These are phyloP conservation scores for Vigna hirtella DNA, from an alignment of 306 rosid genomes.

Conservation along the genomic window DNA sequence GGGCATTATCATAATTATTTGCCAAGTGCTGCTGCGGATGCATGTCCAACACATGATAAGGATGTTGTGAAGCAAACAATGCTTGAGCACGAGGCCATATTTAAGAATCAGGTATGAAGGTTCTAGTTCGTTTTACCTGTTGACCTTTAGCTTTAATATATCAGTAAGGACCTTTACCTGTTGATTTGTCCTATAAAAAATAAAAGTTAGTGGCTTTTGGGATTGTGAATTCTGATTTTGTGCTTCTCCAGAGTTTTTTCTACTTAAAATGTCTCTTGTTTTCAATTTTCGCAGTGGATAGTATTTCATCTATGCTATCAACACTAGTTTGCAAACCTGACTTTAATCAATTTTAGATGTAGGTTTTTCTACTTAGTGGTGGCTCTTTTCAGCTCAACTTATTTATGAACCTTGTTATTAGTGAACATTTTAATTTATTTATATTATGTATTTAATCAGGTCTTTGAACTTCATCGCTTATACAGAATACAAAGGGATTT, in stretches of 20 bases:
- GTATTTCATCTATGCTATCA: slow-evolving; percentile 27
- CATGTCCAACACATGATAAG: slow-evolving; percentile 63
- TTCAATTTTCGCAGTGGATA: slow-evolving; percentile 34
- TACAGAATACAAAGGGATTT: slow-evolving; percentile 88
- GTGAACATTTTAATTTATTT: slow-evolving; percentile 43
- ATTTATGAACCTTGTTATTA: slow-evolving; percentile 36
- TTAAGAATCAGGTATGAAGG: slow-evolving; percentile 79
- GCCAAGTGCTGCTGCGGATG: slow-evolving; percentile 58
- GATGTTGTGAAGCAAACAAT: slow-evolving; percentile 76
- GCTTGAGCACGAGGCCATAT: slow-evolving; percentile 87
- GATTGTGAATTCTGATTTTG: slow-evolving; percentile 5
- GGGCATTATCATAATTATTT: slow-evolving; percentile 68
- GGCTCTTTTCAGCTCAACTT: slow-evolving; percentile 26
- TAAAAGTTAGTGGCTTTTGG: background rate
- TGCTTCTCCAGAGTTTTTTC: slow-evolving; percentile 30
- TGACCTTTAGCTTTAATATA: slow-evolving; percentile 22
- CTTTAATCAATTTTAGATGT: slow-evolving; percentile 16
- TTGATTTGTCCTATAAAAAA: slow-evolving; percentile 9
- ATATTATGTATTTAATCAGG: slow-evolving; percentile 59
- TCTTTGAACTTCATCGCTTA: slow-evolving; percentile 85
- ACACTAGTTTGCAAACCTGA: slow-evolving; percentile 31
- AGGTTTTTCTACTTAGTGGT: slow-evolving; percentile 26
- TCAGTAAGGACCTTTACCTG: background rate
- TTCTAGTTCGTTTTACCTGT: slow-evolving; percentile 6
- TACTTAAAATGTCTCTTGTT: slow-evolving; percentile 1